Percentiles rank a stretch among this genome's conserved stretches.
Evolutionary conservation across 1,284 basidiomycete genomes (phyloP).

Genomic region (Ustilago tritici): DNA sequence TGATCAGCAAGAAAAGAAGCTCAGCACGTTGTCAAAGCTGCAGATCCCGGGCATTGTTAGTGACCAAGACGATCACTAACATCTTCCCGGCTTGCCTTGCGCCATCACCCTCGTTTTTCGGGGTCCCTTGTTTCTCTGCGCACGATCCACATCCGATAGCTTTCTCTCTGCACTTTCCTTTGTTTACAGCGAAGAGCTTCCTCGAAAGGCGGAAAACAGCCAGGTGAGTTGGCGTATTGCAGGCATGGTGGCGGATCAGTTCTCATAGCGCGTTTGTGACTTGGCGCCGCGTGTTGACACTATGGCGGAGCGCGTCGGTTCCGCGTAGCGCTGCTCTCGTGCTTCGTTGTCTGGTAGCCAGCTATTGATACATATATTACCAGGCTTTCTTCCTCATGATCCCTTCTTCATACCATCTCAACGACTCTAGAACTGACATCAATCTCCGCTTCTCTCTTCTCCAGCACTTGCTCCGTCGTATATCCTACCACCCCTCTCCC

Average conservation of each 20-base stretch:
- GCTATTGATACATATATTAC: neutral
- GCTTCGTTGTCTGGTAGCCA: neutral
- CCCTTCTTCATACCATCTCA: neutral
- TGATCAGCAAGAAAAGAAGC: neutral
- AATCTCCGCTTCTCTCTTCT: neutral
- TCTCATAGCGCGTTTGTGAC: neutral
- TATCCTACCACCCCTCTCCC: neutral
- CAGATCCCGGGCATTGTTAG: neutral
- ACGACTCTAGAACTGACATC: neutral
- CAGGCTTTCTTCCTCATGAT: neutral
- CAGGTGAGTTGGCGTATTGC: slow-evolving; percentile 11
- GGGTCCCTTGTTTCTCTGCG: slow-evolving; percentile 8
- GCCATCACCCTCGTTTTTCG: slow-evolving; percentile 17
- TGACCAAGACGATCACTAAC: neutral
- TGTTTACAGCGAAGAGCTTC: neutral
- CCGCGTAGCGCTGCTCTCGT: neutral
- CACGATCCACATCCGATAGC: neutral
- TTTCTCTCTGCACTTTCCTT: neutral
- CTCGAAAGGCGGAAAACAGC: neutral
- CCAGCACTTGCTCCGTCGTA: neutral
- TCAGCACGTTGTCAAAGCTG: neutral
- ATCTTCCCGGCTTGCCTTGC: neutral
- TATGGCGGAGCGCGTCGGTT: neutral
- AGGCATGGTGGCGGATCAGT: neutral
- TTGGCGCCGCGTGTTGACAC: slow-evolving; percentile 1